phyloP scores from a whole-genome alignment of 192 early-diverging fungal species.

The Spinellus fusiger region DNA sequence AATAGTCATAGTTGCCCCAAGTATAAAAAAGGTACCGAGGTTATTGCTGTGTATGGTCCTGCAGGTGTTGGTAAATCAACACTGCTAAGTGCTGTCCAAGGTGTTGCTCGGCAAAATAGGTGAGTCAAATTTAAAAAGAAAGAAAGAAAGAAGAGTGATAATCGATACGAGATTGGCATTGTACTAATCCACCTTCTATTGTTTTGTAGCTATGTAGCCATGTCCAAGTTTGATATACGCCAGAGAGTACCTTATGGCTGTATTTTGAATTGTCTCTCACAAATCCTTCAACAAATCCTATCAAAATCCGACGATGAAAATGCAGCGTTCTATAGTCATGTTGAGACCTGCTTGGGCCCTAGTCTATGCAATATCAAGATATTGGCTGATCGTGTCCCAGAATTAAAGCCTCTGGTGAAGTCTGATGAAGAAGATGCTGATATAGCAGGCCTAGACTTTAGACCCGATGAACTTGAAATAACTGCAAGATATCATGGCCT shows the following conservation, averaged over 20 bases:
- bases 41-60: conserved; percentile 23
- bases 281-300: conserved; percentile 28
- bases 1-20: neutral
- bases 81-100: conserved; percentile 22
- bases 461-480: conserved; percentile 17
- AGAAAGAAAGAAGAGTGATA: neutral
- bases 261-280: conserved; percentile 22
- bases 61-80: conserved; percentile 28
- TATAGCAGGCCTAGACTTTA: neutral
- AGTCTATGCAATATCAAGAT: conserved; percentile 16
- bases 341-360: conserved; percentile 9
- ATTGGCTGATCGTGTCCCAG: conserved; percentile 22
- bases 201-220: conserved; percentile 19
- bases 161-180: no score
- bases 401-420: conserved; percentile 16
- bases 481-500: conserved; percentile 18
- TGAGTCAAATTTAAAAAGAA: neutral
- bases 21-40: conserved; percentile 5
- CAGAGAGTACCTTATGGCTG: conserved; percentile 26
- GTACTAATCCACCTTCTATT: neutral
- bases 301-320: conserved; percentile 27
- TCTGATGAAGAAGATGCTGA: conserved; percentile 2
- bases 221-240: conserved; percentile 23
- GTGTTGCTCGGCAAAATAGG: conserved; percentile 23
- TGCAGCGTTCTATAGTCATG: conserved; percentile 7